Percentiles rank a stretch among this genome's conserved stretches.
These are phyloP conservation scores for Alternaria consortialis DNA, from an alignment of 2,329 filamentous ascomycete species.

Conservation along the genomic window DNA sequence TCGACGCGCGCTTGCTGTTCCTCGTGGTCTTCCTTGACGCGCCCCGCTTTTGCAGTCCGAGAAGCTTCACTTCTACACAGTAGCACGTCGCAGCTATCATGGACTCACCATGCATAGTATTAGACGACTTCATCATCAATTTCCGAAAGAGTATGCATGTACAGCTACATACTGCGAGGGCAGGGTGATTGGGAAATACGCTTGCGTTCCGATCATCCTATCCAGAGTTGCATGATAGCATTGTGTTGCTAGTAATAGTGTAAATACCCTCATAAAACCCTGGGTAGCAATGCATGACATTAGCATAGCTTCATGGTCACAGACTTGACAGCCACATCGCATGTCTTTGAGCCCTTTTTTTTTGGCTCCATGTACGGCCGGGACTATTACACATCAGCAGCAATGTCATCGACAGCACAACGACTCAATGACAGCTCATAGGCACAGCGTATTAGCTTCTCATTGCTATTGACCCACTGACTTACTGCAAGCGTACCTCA, in stretches of 20 bases:
- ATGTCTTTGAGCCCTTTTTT: neutral
- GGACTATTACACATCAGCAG: neutral
- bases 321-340: neutral
- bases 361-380: neutral
- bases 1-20: neutral
- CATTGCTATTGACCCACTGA: neutral
- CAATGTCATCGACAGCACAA: neutral
- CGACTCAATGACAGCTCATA: neutral
- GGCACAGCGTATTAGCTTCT: neutral
- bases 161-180: neutral
- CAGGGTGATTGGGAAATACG: neutral
- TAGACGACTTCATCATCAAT: neutral
- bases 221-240: neutral
- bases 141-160: neutral
- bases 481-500: neutral
- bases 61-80: neutral
- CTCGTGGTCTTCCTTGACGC: conserved; percentile 3
- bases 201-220: too few species aligned
- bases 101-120: neutral
- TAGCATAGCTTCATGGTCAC: neutral
- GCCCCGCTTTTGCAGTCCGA: neutral
- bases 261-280: neutral
- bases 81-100: neutral
- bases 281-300: neutral
- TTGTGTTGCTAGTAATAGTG: neutral